Conservation (phyloP, 305 asterid genomes). For the Petunia hybrid region DNA sequence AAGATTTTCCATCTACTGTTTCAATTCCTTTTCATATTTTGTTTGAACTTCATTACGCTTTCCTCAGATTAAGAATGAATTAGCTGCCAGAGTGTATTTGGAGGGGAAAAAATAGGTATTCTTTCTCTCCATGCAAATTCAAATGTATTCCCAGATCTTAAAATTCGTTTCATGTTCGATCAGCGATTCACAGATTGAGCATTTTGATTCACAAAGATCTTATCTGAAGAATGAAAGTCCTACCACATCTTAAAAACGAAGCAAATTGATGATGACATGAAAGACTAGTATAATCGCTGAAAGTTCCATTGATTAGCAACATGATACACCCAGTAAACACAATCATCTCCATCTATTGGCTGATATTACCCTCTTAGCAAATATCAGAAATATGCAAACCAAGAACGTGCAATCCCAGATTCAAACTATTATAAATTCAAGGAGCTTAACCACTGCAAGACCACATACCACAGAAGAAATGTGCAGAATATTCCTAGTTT, state of each 20-base stretch:
- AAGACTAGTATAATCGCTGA: slow-evolving; percentile 7
- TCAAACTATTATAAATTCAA: slow-evolving; percentile 11
- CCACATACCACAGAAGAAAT: neutral
- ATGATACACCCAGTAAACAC: slow-evolving; percentile 27
- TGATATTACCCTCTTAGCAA: neutral
- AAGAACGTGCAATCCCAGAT: slow-evolving; percentile 27
- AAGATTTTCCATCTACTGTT: neutral
- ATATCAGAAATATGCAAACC: neutral
- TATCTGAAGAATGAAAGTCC: slow-evolving; percentile 15
- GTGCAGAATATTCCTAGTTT: slow-evolving; percentile 10
- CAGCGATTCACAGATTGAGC: neutral
- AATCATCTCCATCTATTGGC: slow-evolving; percentile 12
- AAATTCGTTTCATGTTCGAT: neutral
- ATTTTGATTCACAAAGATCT: neutral
- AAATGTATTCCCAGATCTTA: neutral
- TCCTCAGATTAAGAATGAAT: neutral
- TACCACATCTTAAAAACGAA: slow-evolving; percentile 4
- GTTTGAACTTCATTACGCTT: slow-evolving; percentile 2
- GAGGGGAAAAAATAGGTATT: neutral
- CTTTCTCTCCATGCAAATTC: neutral
- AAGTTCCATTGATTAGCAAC: neutral
- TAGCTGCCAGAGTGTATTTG: neutral
- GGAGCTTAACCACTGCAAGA: neutral
- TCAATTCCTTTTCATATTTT: neutral
- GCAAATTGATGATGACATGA: neutral